Conservation (phyloP, 495 filamentous ascomycete genomes). For the Cercophora scortea region DNA sequence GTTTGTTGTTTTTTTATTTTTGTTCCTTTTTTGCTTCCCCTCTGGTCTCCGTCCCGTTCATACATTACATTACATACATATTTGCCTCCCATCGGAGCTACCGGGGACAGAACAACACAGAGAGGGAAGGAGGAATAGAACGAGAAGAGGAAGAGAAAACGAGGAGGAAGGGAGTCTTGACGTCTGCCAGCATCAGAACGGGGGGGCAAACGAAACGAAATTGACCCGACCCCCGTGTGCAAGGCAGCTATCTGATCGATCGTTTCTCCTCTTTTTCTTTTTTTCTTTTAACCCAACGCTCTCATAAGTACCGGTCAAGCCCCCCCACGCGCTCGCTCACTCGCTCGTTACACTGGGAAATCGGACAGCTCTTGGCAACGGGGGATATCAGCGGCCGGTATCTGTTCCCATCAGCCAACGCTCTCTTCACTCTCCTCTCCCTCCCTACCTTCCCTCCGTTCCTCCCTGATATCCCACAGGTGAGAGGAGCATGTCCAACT, state of each 20-base stretch:
- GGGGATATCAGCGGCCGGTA: background rate
- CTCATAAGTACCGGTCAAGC: background rate
- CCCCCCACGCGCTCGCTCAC: background rate
- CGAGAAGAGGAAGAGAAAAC: too few relatives aligned
- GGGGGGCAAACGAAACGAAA: too few relatives aligned
- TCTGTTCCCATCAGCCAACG: background rate
- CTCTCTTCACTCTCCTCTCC: background rate
- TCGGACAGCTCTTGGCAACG: background rate
- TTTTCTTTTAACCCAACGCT: background rate
- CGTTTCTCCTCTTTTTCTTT: background rate
- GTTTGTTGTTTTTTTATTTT: background rate
- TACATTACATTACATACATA: background rate
- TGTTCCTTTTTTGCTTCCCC: background rate
- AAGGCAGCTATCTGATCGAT: too few relatives aligned
- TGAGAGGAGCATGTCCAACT: constrained; percentile 10
- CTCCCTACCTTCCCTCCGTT: background rate
- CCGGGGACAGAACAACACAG: background rate
- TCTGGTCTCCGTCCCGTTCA: background rate
- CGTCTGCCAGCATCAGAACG: background rate
- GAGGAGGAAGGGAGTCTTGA: background rate
- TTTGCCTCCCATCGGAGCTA: background rate
- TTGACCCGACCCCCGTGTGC: too few relatives aligned
- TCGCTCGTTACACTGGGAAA: background rate
- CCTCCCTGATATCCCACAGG: background rate
- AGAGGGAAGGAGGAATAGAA: too few relatives aligned